Evolutionary conservation across 345 rosid genomes (phyloP), one percentile per base, ranked within the genome.

Genomic region (Gossypium bickii): DNA sequence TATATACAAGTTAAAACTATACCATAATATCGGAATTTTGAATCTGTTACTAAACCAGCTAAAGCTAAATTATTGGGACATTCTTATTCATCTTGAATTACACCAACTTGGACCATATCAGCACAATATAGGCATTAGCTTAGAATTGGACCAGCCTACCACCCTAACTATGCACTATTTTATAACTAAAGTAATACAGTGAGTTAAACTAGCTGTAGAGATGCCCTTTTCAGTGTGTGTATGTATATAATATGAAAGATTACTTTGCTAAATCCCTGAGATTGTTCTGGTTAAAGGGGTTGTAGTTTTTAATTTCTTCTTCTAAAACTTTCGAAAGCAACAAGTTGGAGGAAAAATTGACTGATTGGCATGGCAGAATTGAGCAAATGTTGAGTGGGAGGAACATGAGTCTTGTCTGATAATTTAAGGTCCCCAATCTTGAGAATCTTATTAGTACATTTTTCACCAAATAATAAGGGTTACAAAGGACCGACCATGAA

Each of bases 321-420:
- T 6, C 15, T 34, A 34, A 61, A 61, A 9, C 16, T 43, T 18
- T 65, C 51, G 8, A 10, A 20, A 43, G 51, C 51, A 65, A 18
- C 49, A n/a, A 2, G 9, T 43, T 11, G 27, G 8, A n/a, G n/a
- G 45, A 15, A 25, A 10, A 65, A n/a, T 63, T 64, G 70, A 45
- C 70, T 44, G 70, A 45, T 66, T 44, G 52, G 11, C 70, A 6
- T 45, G 24, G 17, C 34, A 44, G 70, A 67, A 45, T 67, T 20
- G 71, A 67, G 55, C 55, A 67, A 67, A 67, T 67, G 16, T 20
- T 12, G 56, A 45, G 71, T 45, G 55, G 71, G 13, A 67, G 27
- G 71, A 67, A 45, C 55, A 47, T 47, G 27, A 47, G 13, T 45
- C 34, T 67, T 6, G 20, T 67, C 71, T 47, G 71, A 20, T 67